phyloP scores from a whole-genome alignment of 768 basidiomycete genomes.

The Daedalea quercina region DNA sequence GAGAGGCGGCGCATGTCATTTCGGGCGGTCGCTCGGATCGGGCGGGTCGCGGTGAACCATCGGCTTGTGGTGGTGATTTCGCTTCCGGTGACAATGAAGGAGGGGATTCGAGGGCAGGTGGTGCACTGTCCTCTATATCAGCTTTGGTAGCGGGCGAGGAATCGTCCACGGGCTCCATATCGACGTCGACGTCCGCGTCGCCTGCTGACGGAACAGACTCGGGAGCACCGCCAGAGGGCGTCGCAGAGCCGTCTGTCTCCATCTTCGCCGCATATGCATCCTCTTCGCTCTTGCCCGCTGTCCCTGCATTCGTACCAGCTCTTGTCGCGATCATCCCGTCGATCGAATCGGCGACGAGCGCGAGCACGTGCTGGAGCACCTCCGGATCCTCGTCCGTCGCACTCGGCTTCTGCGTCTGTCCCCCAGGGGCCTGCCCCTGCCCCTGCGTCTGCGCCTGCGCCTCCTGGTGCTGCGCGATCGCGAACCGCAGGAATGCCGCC shows the following conservation, averaged over 20 bases:
- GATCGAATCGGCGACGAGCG: constrained; percentile 49
- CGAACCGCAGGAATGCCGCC: constrained; percentile 21
- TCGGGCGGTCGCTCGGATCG: too few relatives aligned
- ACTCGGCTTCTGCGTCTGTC: constrained; percentile 12
- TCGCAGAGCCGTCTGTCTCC: background rate
- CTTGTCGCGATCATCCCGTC: constrained; percentile 28
- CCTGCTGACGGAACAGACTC: background rate
- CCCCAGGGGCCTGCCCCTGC: constrained; percentile 6
- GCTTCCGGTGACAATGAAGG: background rate
- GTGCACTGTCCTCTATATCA: background rate
- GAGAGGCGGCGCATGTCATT: background rate
- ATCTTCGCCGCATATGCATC: too few relatives aligned
- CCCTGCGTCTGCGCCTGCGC: constrained; percentile 15
- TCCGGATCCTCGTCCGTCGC: constrained; percentile 31
- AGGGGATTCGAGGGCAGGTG: background rate
- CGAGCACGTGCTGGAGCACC: constrained; percentile 49
- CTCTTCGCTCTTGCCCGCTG: too few relatives aligned
- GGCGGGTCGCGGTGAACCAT: background rate
- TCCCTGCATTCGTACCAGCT: constrained; percentile 6
- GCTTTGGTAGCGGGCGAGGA: background rate
- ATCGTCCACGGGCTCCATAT: background rate
- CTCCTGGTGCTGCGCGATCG: constrained; percentile 24
- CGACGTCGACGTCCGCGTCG: constrained; percentile 11
- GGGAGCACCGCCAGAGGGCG: too few relatives aligned
- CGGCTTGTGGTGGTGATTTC: background rate